phyloP scores from a whole-genome alignment of 805 yeast genomes.

The Metschnikowia dekortorum region DNA sequence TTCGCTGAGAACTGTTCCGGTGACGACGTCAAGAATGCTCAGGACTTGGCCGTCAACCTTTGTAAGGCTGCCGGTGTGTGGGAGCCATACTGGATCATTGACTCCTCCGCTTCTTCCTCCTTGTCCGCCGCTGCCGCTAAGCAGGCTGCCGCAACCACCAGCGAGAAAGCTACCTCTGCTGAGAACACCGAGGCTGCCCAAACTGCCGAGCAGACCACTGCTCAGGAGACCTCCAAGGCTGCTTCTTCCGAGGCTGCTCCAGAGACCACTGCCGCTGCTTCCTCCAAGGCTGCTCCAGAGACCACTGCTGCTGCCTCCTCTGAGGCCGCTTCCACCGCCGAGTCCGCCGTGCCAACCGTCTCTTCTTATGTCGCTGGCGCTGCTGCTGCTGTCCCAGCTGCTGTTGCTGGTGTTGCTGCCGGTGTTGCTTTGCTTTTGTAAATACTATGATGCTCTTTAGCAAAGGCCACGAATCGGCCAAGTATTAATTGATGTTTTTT shows the following conservation, averaged over 20 bases:
- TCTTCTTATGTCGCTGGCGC: constrained; percentile 13
- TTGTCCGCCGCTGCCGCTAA: constrained; percentile 24
- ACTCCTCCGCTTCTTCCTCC: constrained; percentile 21
- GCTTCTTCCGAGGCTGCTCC: background rate
- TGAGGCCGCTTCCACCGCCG: constrained; percentile 3
- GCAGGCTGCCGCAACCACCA: constrained; percentile 12
- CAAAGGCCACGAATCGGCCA: too few relatives aligned
- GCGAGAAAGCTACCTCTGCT: constrained; percentile 12
- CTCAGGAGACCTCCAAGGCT: constrained; percentile 2
- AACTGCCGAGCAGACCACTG: constrained; percentile 4
- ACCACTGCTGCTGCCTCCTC: constrained; percentile 3
- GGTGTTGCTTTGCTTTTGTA: constrained; percentile 15
- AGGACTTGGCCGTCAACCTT: constrained; percentile 27
- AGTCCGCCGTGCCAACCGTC: constrained; percentile 8
- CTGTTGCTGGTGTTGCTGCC: constrained; percentile 14
- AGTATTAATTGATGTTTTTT: background rate
- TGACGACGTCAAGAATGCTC: constrained; percentile 25
- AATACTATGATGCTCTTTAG: background rate
- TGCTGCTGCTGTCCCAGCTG: constrained; percentile 14
- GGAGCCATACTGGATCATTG: constrained; percentile 31
- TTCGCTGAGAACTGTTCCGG: constrained; percentile 24
- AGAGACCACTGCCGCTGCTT: too few relatives aligned
- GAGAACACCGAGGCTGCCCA: constrained; percentile 2
- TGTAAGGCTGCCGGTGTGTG: constrained; percentile 35
- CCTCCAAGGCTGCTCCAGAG: background rate